phyloP scores from a whole-genome alignment of 768 basidiomycete species.

The Amanita inopinata region DNA sequence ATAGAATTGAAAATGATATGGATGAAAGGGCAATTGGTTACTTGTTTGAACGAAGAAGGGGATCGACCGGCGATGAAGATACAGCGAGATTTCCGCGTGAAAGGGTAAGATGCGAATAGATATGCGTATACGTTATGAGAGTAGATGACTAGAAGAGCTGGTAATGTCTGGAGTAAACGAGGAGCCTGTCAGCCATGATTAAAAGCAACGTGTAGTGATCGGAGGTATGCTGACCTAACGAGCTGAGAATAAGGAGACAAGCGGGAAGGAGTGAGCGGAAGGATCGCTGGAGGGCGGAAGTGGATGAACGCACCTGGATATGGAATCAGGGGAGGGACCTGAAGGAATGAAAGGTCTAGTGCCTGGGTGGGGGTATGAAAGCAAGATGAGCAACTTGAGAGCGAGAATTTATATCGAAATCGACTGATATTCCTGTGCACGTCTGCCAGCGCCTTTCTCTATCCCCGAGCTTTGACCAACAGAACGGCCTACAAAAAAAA shows the following conservation, averaged over 20 bases:
- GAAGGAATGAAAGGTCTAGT: constrained; percentile 8
- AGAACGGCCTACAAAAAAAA: too few relatives aligned
- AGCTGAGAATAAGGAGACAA: constrained; percentile 7
- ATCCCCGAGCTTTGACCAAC: too few relatives aligned
- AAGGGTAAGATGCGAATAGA: constrained; percentile 6
- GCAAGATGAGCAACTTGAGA: not conserved
- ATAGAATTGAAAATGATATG: constrained; percentile 14
- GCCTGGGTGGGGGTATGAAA: not conserved
- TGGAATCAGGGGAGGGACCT: constrained; percentile 8
- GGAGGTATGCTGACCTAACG: constrained; percentile 8
- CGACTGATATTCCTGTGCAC: too few relatives aligned
- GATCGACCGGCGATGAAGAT: constrained; percentile 59
- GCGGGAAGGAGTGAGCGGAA: constrained; percentile 8
- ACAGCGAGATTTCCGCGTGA: not conserved
- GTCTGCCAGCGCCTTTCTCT: too few relatives aligned
- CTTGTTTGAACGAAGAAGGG: constrained; percentile 20
- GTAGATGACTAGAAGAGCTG: constrained; percentile 5
- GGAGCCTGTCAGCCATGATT: constrained; percentile 9
- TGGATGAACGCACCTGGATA: constrained; percentile 3
- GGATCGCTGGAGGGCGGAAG: constrained; percentile 10
- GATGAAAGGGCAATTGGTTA: constrained; percentile 10
- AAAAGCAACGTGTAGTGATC: constrained; percentile 8
- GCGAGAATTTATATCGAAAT: too few relatives aligned
- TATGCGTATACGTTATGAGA: constrained; percentile 11
- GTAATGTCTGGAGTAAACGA: constrained; percentile 9